A percentile compares a stretch with the other conserved stretches of the same genome.
Evolutionary conservation across 345 rosid species (phyloP).

Genomic region (Acer yangbiense): DNA sequence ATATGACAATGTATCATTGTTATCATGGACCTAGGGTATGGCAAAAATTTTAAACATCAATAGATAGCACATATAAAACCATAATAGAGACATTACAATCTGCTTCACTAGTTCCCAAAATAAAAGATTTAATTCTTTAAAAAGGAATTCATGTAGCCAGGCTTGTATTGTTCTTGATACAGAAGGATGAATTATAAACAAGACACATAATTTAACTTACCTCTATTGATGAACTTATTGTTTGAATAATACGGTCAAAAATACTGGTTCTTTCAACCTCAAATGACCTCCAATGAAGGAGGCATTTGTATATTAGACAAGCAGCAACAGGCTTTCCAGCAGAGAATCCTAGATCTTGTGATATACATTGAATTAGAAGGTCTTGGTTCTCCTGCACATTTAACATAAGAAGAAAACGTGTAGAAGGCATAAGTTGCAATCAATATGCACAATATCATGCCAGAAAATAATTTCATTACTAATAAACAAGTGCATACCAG

Average conservation of each 20-base stretch:
- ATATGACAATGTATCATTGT: slow-evolving; percentile 73
- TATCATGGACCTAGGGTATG: slow-evolving; percentile 65
- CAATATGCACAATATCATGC: slow-evolving; percentile 1
- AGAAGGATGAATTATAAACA: neutral
- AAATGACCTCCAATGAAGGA: slow-evolving; percentile 94
- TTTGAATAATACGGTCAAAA: slow-evolving; percentile 86
- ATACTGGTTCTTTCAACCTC: slow-evolving; percentile 87
- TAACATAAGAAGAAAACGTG: neutral
- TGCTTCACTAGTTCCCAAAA: neutral
- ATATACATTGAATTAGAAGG: slow-evolving; percentile 75
- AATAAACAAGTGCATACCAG: slow-evolving; percentile 48
- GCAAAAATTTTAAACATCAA: slow-evolving; percentile 28
- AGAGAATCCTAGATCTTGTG: slow-evolving; percentile 85
- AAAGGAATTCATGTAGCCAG: neutral
- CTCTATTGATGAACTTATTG: slow-evolving; percentile 80
- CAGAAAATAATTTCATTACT: neutral
- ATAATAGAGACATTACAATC: slow-evolving; percentile 8
- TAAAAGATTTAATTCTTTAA: neutral
- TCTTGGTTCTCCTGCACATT: slow-evolving; percentile 82
- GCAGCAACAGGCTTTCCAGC: slow-evolving; percentile 92
- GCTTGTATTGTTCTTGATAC: neutral
- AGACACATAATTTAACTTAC: slow-evolving; percentile 33
- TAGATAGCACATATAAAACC: neutral
- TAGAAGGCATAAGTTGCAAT: neutral
- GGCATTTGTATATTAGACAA: slow-evolving; percentile 85